Evolutionary conservation across 1,284 basidiomycete genomes (phyloP), one percentile per base, ranked within the genome.

Genomic region (Tremellales sp.): DNA sequence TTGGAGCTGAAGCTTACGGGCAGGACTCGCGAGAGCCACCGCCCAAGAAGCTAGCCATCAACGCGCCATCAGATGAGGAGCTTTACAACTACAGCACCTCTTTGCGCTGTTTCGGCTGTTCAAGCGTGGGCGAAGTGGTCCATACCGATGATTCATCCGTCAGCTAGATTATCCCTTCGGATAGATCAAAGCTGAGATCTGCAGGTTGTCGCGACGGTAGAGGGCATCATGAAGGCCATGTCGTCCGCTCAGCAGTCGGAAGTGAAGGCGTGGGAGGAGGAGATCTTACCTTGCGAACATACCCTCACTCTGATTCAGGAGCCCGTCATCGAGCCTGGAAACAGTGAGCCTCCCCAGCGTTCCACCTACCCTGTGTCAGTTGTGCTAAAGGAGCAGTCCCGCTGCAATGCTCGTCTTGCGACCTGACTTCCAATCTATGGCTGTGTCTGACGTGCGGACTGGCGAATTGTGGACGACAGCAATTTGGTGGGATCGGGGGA

Each of bases 191-290:
- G 29, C 48, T 47, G 39, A 46, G 42, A 8, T 7, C n/a, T 3
- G 0, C 54, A 84, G 81, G 75, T 83, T 44, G 77, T 81, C 48
- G 65, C 76, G 0, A 76, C 92, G 10, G 77, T 84, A 3, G 77
- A 83, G n/a, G 84, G 81, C 0, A 79, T 96, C 49, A 85, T 96
- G 82, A 78, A 79, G 2, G 84, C 90, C 1, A 78, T 91, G 60
- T 90, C 90, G 0, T 94, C 91, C 0, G 86, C 89, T 0, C 87
- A 91, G 46, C 87, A 92, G 65, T 89, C 85, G 1, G 92, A 97
- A 67, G 89, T 99, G 50, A 87, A 97, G 73, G 89, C 93, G 2
- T 99, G 96, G 94, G 90, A 96, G 67, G 92, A 97, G 72, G 94
- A 97, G 67, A 86, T 97, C 26, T 66, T 79, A 0, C 74, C 88